These are phyloP conservation scores for Saturnispora dispora DNA, from an alignment of 805 yeast genomes.

Conservation along the genomic window DNA sequence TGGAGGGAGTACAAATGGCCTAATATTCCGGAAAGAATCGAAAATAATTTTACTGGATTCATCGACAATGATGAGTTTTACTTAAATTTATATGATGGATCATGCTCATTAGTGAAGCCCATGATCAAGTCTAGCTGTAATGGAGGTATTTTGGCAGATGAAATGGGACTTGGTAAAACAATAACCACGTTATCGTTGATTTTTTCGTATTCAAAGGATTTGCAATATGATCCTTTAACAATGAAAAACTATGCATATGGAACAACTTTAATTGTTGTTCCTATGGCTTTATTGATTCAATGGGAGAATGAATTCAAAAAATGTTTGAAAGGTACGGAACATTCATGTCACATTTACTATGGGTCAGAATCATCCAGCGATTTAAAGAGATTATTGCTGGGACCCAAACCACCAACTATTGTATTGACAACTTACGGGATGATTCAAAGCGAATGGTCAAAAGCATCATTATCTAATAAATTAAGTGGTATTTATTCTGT, in stretches of 20 bases:
- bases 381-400: constrained; percentile 37
- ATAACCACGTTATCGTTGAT: constrained; percentile 72
- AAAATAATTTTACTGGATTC: neutral
- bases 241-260: constrained; percentile 46
- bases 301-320: constrained; percentile 78
- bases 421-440: constrained; percentile 85
- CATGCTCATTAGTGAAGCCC: constrained; percentile 62
- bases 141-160: constrained; percentile 93
- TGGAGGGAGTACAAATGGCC: constrained; percentile 85
- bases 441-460: constrained; percentile 64
- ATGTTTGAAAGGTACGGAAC: constrained; percentile 36
- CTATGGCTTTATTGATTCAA: constrained; percentile 85
- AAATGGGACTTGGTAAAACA: constrained; percentile 95
- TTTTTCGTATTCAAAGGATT: constrained; percentile 53
- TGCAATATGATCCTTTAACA: constrained; percentile 10
- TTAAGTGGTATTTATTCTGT: constrained; percentile 58
- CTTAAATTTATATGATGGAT: constrained; percentile 74
- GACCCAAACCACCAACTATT: constrained; percentile 49
- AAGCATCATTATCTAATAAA: constrained; percentile 24
- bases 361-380: constrained; percentile 53
- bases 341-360: constrained; percentile 55
- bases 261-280: constrained; percentile 75
- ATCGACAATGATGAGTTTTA: constrained; percentile 36
- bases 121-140: constrained; percentile 45
- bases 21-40: constrained; percentile 14